These are phyloP conservation scores for Ustilago tritici DNA, from an alignment of 1,284 basidiomycete genomes.

Conservation along the genomic window DNA sequence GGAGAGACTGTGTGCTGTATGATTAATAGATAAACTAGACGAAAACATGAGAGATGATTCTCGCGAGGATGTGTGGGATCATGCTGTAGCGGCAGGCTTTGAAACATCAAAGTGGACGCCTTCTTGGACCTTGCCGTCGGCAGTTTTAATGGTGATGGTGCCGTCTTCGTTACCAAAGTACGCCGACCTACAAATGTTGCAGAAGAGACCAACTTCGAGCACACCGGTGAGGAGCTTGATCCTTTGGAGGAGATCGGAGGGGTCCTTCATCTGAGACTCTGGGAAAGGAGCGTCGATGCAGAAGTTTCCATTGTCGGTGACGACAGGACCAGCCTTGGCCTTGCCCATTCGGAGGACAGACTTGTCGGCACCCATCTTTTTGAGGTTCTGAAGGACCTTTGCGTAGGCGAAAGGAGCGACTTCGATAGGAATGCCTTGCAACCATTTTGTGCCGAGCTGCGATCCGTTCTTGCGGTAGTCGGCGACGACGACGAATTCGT, in stretches of 20 bases:
- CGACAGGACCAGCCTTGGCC: conserved; percentile 88
- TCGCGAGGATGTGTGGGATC: neutral
- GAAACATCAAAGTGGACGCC: conserved; percentile 46
- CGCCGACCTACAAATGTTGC: conserved; percentile 87
- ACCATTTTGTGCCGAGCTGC: conserved; percentile 84
- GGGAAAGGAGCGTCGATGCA: conserved; percentile 68
- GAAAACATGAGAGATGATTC: too few relatives aligned
- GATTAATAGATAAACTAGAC: too few relatives aligned
- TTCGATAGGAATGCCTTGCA: conserved; percentile 91
- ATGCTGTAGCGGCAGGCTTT: conserved; percentile 30
- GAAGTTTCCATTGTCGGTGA: conserved; percentile 81
- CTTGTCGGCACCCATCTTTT: conserved; percentile 59
- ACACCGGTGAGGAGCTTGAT: conserved; percentile 79
- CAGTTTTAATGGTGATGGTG: conserved; percentile 58
- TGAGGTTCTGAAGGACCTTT: conserved; percentile 73
- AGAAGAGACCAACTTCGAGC: conserved; percentile 96
- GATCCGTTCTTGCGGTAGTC: conserved; percentile 87
- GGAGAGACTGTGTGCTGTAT: too few relatives aligned
- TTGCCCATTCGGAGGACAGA: conserved; percentile 65
- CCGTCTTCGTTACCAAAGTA: conserved; percentile 86
- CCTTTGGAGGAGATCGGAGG: conserved; percentile 53
- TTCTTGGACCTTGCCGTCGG: conserved; percentile 58
- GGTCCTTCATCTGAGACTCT: conserved; percentile 58
- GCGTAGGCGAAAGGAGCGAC: conserved; percentile 96
- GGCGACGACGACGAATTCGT: conserved; percentile 88